Evolutionary conservation across 1,284 basidiomycete genomes (phyloP), one percentile per base, ranked within the genome.

Genomic region (Malassezia globosa): DNA sequence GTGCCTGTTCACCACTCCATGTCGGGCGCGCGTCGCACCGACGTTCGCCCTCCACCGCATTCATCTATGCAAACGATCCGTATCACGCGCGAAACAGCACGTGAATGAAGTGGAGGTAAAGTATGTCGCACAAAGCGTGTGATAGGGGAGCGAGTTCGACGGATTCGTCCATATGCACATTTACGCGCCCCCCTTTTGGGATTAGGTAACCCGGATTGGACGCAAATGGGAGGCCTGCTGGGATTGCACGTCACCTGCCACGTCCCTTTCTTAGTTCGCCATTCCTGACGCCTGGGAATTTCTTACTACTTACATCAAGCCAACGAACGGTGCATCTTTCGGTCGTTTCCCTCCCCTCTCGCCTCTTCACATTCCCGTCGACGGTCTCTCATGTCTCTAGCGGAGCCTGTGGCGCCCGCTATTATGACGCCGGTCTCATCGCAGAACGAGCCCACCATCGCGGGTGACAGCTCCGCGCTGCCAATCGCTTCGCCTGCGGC

Each of bases 401-500:
- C 36, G 18, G 41, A 42, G 22, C 18, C 42, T 10, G 48, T 44
- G 48, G 34, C 41, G 42, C 41, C 34, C 16, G 47, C 33, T 18
- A 34, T 22, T 18, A 46, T 25, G 24, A 26, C 37, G 29, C 29
- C 42, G 31, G 31, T 27, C 18, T 25, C 39, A 2, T 29, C 26
- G 39, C 26, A 26, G 7, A 27, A 41, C 25, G 41, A 23, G 41
- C 41, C 41, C 16, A 31, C 29, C 11, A 31, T 31, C 29, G 29
- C 29, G 29, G 8, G n/a, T 13, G 29, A 22, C 29, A 33, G 18
- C 19, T 10, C n/a, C 3, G 13, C 38, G 26, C 55, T 68, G 40
- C 68, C 64, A 36, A 54, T 66, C 48, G 62, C 68, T 24, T 71
- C 68, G n/a, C 66, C 63, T 4, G 63, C 68, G 21, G 68, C 68